Evolutionary conservation across 1,284 basidiomycete species (phyloP).

Genomic region (Cryptococcus wingfieldii): DNA sequence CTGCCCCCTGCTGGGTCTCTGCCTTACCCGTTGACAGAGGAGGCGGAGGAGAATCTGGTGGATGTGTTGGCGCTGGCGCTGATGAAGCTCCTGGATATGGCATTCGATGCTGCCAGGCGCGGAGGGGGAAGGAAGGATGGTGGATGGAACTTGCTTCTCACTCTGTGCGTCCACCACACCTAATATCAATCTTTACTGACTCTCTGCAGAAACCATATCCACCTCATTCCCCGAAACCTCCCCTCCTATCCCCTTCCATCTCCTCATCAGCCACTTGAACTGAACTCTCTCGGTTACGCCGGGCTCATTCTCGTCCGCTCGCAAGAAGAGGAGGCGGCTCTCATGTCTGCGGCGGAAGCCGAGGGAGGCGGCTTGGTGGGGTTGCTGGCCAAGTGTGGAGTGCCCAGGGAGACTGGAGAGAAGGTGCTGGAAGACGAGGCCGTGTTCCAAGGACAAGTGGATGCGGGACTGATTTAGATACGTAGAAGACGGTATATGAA

Average conservation of each 20-base stretch:
- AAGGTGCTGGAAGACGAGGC: slow-evolving; percentile 33
- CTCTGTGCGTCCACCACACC: slow-evolving; percentile 49
- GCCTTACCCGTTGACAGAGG: slow-evolving; percentile 52
- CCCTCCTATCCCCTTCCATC: slow-evolving; percentile 34
- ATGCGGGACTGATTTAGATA: neutral
- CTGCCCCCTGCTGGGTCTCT: slow-evolving; percentile 50
- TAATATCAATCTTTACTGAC: neutral
- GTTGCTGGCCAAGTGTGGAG: slow-evolving; percentile 38
- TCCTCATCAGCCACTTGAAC: slow-evolving; percentile 51
- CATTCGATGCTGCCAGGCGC: slow-evolving; percentile 59
- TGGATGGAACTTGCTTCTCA: slow-evolving; percentile 74
- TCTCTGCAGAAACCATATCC: slow-evolving; percentile 60
- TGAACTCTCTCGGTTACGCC: slow-evolving; percentile 82
- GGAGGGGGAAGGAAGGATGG: slow-evolving; percentile 33
- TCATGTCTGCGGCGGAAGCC: slow-evolving; percentile 52
- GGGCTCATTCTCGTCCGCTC: slow-evolving; percentile 80
- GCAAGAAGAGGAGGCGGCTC: slow-evolving; percentile 63
- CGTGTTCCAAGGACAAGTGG: slow-evolving; percentile 16
- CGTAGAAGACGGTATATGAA: neutral
- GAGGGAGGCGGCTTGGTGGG: slow-evolving; percentile 29
- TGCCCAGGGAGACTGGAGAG: slow-evolving; percentile 41
- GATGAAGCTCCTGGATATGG: slow-evolving; percentile 70
- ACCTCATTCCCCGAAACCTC: slow-evolving; percentile 67
- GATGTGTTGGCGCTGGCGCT: slow-evolving; percentile 61
- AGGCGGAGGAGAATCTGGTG: slow-evolving; percentile 51